These are phyloP conservation scores for Kodamaea restingae DNA, from an alignment of 805 yeast species.

Conservation along the genomic window DNA sequence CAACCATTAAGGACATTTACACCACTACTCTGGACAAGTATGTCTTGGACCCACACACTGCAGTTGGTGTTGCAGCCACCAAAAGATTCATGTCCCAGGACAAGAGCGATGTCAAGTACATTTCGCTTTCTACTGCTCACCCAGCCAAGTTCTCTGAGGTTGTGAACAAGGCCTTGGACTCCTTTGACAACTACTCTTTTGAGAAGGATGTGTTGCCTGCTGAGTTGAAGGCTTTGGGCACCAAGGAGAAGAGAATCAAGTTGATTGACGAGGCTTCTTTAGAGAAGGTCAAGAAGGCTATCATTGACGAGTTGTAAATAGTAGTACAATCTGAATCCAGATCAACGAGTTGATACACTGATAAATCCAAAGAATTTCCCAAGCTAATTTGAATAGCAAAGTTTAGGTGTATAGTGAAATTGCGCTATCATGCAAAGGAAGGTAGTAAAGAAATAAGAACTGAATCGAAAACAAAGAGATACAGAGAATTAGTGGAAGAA, in stretches of 20 bases:
- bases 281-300: constrained; percentile 68
- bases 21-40: constrained; percentile 57
- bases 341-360: too few species aligned
- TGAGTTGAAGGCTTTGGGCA: constrained; percentile 70
- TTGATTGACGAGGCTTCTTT: constrained; percentile 69
- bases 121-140: constrained; percentile 94
- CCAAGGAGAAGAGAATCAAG: constrained; percentile 70
- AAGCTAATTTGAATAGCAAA: too few species aligned
- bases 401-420: too few species aligned
- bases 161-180: constrained; percentile 72
- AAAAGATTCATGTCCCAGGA: constrained; percentile 54
- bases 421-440: too few species aligned
- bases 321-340: neutral
- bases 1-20: constrained; percentile 72
- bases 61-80: constrained; percentile 87
- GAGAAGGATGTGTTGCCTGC: constrained; percentile 86
- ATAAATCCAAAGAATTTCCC: too few species aligned
- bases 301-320: constrained; percentile 58
- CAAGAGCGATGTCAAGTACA: constrained; percentile 35
- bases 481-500: too few species aligned
- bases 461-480: too few species aligned
- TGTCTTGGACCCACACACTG: constrained; percentile 93
- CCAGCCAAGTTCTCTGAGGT: constrained; percentile 99
- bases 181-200: constrained; percentile 72
- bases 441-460: too few species aligned